phyloP scores from a whole-genome alignment of 2,329 filamentous ascomycete species.

The Hyphodiscus sp. region DNA sequence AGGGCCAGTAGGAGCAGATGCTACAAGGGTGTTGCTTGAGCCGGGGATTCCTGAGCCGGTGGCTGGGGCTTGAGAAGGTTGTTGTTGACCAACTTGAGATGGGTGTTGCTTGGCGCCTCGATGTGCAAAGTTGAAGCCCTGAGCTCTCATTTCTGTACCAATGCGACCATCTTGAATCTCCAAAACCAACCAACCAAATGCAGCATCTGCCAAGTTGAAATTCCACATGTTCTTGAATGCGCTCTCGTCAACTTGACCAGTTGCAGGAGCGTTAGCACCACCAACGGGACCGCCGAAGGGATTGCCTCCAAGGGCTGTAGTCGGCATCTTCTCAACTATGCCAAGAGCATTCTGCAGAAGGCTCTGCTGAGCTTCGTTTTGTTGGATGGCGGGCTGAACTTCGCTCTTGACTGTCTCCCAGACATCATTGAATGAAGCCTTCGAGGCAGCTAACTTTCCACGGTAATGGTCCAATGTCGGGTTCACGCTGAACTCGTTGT shows the following conservation, averaged over 20 bases:
- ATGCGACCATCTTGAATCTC: slow-evolving; percentile 95
- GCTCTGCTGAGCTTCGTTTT: slow-evolving; percentile 91
- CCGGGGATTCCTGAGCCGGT: slow-evolving; percentile 30
- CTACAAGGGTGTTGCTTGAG: slow-evolving; percentile 29
- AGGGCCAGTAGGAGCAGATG: slow-evolving; percentile 28
- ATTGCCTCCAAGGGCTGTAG: slow-evolving; percentile 88
- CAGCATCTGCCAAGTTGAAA: slow-evolving; percentile 95
- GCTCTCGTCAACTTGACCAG: slow-evolving; percentile 93
- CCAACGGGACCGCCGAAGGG: slow-evolving; percentile 85
- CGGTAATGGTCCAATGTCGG: slow-evolving; percentile 97
- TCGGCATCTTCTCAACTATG: slow-evolving; percentile 97
- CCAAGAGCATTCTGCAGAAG: slow-evolving; percentile 85
- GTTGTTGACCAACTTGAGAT: slow-evolving; percentile 30
- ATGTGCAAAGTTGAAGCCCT: slow-evolving; percentile 99
- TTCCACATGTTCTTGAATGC: slow-evolving; percentile 99
- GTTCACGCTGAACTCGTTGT: slow-evolving; percentile 99
- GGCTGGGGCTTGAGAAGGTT: slow-evolving; percentile 31
- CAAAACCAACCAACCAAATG: slow-evolving; percentile 91
- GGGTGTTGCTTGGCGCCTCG: slow-evolving; percentile 73
- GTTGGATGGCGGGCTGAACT: slow-evolving; percentile 87
- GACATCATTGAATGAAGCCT: slow-evolving; percentile 97
- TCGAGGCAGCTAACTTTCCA: slow-evolving; percentile 94
- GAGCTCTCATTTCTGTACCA: slow-evolving; percentile 96
- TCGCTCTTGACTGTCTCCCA: slow-evolving; percentile 98
- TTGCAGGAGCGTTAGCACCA: slow-evolving; percentile 56